A percentile compares a stretch with the other conserved stretches of the same genome.
Conservation (phyloP, 257 asterid species). For the Nicotiana sylvestris region DNA sequence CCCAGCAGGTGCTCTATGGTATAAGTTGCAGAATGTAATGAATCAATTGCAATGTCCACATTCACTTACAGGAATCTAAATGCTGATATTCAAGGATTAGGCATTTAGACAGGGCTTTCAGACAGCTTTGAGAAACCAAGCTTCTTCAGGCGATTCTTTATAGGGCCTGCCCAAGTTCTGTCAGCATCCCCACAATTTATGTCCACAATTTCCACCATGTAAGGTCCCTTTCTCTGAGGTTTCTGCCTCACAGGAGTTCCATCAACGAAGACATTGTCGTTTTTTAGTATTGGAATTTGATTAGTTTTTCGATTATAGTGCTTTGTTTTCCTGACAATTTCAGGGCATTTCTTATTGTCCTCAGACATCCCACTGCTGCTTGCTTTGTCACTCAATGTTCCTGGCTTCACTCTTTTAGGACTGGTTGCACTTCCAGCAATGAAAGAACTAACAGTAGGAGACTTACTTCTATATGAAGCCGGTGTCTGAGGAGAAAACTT, state of each 20-base stretch:
- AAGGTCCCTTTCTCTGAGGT: constrained; percentile 6
- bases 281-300: constrained; percentile 21
- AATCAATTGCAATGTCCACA: constrained; percentile 13
- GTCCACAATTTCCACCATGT: constrained; percentile 23
- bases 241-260: background rate
- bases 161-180: constrained; percentile 11
- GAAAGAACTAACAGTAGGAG: constrained; percentile 1
- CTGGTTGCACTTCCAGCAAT: constrained; percentile 9
- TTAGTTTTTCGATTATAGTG: constrained; percentile 1
- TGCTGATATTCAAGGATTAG: constrained; percentile 23
- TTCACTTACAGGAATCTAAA: constrained; percentile 37
- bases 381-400: background rate
- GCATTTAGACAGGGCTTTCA: background rate
- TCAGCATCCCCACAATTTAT: constrained; percentile 15
- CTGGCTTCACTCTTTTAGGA: constrained; percentile 3
- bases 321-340: background rate
- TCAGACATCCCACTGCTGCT: background rate
- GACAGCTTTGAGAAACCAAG: constrained; percentile 25
- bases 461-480: background rate
- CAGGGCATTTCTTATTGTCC: background rate
- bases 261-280: constrained; percentile 11
- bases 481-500: constrained; percentile 33
- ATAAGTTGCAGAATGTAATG: constrained; percentile 43
- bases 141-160: constrained; percentile 19
- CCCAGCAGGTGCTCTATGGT: constrained; percentile 48